Conservation (phyloP, 106 monocot genomes). For the Dactylorhiza incarnata region DNA sequence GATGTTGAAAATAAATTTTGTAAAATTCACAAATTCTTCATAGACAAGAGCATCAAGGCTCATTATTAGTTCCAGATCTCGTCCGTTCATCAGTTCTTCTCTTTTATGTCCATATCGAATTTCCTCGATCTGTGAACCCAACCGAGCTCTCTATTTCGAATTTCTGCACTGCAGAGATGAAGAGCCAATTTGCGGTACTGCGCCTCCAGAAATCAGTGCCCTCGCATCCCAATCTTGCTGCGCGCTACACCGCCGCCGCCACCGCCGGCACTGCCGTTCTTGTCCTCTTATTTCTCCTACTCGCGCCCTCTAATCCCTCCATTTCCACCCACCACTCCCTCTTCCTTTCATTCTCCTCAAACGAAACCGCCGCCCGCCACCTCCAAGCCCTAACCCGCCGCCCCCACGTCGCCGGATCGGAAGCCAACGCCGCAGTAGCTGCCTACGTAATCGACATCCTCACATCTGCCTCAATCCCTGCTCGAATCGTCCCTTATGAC, state of each 20-base stretch:
- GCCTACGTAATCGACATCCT: conserved; percentile 28
- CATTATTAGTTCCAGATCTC: neutral
- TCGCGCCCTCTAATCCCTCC: conserved; percentile 19
- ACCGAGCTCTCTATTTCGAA: neutral
- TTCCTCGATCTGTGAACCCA: neutral
- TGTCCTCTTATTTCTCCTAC: conserved; percentile 15
- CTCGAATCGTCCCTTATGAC: conserved; percentile 32
- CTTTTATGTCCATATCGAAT: neutral
- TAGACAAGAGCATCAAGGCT: no score
- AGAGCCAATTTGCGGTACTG: neutral
- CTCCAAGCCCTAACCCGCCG: conserved; percentile 46
- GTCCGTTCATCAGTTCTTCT: neutral
- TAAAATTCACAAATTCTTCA: no score
- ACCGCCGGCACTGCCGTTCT: conserved; percentile 8
- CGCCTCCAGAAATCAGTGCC: neutral
- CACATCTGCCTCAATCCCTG: conserved; percentile 28
- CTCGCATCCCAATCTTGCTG: neutral
- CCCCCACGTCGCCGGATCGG: conserved; percentile 50
- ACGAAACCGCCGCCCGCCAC: conserved; percentile 45
- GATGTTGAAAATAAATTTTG: no score
- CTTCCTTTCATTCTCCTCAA: conserved; percentile 48
- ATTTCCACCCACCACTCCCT: conserved; percentile 23
- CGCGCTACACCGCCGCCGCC: neutral
- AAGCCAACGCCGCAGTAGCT: conserved; percentile 25
- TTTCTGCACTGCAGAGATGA: neutral